These are phyloP conservation scores for Aureobasidium pullulans DNA, from an alignment of 2,329 filamentous ascomycete species.

Conservation along the genomic window DNA sequence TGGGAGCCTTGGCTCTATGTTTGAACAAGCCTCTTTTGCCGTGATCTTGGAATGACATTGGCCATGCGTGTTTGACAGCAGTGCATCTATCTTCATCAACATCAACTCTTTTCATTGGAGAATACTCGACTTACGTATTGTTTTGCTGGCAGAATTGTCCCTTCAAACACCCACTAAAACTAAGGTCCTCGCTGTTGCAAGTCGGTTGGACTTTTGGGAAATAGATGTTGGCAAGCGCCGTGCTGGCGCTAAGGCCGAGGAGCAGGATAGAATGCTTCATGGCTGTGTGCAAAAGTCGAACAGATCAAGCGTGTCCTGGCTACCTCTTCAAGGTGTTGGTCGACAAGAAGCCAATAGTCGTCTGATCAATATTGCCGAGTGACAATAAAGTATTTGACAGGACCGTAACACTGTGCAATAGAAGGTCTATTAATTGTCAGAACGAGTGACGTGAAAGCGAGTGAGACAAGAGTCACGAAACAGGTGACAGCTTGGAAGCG, in stretches of 20 bases:
- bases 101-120: slow-evolving; percentile 14
- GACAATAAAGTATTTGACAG: background rate
- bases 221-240: slow-evolving; percentile 38
- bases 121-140: slow-evolving; percentile 25
- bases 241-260: slow-evolving; percentile 1
- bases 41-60: slow-evolving; percentile 6
- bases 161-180: slow-evolving; percentile 28
- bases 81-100: background rate
- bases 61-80: slow-evolving; percentile 7
- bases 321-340: background rate
- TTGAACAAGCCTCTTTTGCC: background rate
- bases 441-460: background rate
- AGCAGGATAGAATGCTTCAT: slow-evolving; percentile 9
- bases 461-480: background rate
- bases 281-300: background rate
- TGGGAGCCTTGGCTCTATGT: background rate
- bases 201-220: slow-evolving; percentile 40
- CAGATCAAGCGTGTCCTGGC: background rate
- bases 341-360: background rate
- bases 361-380: background rate
- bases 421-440: background rate
- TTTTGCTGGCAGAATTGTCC: slow-evolving; percentile 31
- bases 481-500: background rate
- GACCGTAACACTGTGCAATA: background rate
- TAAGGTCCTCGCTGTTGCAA: slow-evolving; percentile 28